Conservation (phyloP, 2,329 filamentous ascomycete genomes). For the Claviceps pazoutovae region DNA sequence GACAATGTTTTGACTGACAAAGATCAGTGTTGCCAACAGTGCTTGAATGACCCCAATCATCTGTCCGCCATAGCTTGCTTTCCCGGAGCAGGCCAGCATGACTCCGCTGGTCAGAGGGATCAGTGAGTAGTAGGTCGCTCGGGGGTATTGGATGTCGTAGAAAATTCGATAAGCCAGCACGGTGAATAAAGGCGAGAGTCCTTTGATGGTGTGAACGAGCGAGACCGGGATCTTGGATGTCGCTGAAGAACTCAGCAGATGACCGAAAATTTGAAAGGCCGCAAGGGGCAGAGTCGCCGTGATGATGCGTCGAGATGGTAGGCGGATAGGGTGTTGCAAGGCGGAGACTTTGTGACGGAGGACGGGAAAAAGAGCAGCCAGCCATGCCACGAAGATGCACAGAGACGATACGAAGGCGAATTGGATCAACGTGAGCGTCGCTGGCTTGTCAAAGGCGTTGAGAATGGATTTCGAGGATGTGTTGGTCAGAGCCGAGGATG, state of each 20-base stretch:
- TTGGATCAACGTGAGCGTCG: constrained; percentile 83
- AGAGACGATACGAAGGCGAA: constrained; percentile 85
- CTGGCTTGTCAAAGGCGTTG: constrained; percentile 77
- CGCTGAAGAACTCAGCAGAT: constrained; percentile 85
- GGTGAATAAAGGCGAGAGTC: constrained; percentile 87
- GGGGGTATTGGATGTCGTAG: constrained; percentile 78
- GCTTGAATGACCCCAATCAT: constrained; percentile 82
- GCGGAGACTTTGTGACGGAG: constrained; percentile 62
- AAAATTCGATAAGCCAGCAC: constrained; percentile 84
- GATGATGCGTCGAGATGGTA: constrained; percentile 69
- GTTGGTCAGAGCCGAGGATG: constrained; percentile 89
- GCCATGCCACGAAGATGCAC: constrained; percentile 66
- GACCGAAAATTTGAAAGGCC: constrained; percentile 82
- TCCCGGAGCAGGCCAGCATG: constrained; percentile 87
- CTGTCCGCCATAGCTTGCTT: constrained; percentile 63
- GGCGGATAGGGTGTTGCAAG: constrained; percentile 69
- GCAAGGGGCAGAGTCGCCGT: constrained; percentile 81
- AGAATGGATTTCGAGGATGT: constrained; percentile 96
- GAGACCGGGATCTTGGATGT: constrained; percentile 93
- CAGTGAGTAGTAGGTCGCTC: constrained; percentile 74
- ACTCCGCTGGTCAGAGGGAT: constrained; percentile 91
- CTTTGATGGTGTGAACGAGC: constrained; percentile 96
- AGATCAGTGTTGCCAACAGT: constrained; percentile 79
- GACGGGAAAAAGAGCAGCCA: constrained; percentile 58
- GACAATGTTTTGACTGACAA: constrained; percentile 97